Evolutionary conservation across 2,329 filamentous ascomycete species (phyloP), one percentile per base, ranked within the genome.

Genomic region (Aspergillus flavus): DNA sequence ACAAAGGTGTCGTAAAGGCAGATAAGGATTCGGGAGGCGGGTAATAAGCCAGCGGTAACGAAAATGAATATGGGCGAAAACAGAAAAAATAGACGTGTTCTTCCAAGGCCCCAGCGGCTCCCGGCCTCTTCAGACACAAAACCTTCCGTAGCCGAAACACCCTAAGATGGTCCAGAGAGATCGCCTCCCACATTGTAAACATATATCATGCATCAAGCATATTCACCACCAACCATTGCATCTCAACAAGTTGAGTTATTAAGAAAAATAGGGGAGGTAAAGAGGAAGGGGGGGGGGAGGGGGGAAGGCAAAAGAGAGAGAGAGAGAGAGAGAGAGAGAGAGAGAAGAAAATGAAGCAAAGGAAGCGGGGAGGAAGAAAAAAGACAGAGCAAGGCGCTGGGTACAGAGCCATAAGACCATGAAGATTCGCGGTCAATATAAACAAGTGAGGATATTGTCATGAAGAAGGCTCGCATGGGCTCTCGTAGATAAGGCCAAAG

Each of bases 191-290:
- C 60, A 64, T 61, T 60, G 66, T 58, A 63, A 61, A 59, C 62
- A 63, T 66, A 66, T 59, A 60, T 62, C 54, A 68, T 69, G 66
- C 68, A 66, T 68, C 68, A 67, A 67, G 67, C 66, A 70, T 62
- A 62, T 61, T 58, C 46, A 54, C 64, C 56, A 50, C 63, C 56
- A 57, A 59, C 59, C 48, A 56, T 59, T 60, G 64, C 64, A 67
- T 65, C 61, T 59, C 53, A 39, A 59, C 45, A 61, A 52, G 41
- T 45, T 54, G 53, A 55, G 52, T 39, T 55, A 55, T 28, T 39
- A 55, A 52, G 59, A 60, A 50, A 36, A 56, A 46, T 28, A 50
- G 28, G 53, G 53, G 23, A 28, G 55, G n/a, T 43, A 63, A 41
- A 41, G 19, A 41, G 39, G 2, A 14, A n/a, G 26, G 6, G 26